phyloP scores from a whole-genome alignment of 2,329 filamentous ascomycete genomes.

The Trichoderma sp. region DNA sequence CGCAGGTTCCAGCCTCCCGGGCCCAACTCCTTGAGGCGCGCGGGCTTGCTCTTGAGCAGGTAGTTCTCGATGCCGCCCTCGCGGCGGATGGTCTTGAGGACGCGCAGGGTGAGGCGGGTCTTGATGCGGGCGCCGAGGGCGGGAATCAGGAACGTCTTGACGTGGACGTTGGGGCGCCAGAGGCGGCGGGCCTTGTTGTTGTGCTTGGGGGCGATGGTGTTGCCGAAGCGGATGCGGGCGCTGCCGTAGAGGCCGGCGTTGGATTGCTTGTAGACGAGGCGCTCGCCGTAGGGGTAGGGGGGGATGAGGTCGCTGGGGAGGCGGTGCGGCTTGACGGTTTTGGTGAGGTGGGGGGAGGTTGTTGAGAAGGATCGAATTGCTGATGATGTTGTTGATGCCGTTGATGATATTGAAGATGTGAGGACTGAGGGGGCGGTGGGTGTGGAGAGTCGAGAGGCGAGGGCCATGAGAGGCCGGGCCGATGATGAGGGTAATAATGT shows the following conservation, averaged over 20 bases:
- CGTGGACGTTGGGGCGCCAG: conserved; percentile 77
- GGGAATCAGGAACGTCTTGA: conserved; percentile 68
- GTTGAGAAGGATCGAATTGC: conserved; percentile 44
- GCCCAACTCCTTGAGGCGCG: conserved; percentile 82
- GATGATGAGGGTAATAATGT: conserved; percentile 13
- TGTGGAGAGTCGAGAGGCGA: conserved; percentile 26
- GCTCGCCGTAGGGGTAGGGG: conserved; percentile 73
- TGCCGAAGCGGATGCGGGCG: conserved; percentile 75
- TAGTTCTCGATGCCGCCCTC: conserved; percentile 91
- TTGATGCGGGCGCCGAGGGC: conserved; percentile 66
- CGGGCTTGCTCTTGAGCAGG: conserved; percentile 77
- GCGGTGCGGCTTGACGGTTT: conserved; percentile 49
- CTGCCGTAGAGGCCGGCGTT: conserved; percentile 74
- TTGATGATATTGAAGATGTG: not conserved
- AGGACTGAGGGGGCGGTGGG: conserved; percentile 2
- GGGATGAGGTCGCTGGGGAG: conserved; percentile 59
- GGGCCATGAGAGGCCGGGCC: conserved; percentile 21
- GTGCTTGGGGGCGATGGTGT: conserved; percentile 72
- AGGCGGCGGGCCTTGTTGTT: conserved; percentile 71
- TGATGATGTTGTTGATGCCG: not conserved
- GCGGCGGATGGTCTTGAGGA: conserved; percentile 77
- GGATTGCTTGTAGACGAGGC: conserved; percentile 76
- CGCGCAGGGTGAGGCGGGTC: conserved; percentile 69
- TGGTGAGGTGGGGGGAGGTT: conserved; percentile 41
- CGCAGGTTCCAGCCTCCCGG: conserved; percentile 87